Base-by-base conservation (phyloP, 2,329 filamentous ascomycete species). In the Calonectria ilicicola region DNA sequence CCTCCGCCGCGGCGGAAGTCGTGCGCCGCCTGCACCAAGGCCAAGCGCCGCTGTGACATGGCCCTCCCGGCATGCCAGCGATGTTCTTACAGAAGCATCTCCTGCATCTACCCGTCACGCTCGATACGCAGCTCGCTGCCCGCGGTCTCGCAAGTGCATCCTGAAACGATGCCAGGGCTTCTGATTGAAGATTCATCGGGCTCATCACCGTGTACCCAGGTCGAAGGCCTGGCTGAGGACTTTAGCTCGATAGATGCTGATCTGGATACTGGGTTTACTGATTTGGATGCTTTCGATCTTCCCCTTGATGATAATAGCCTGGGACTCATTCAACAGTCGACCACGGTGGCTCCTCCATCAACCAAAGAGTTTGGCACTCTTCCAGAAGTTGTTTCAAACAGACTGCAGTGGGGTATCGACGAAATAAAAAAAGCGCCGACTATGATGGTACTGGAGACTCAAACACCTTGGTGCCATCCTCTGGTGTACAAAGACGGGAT, bases 11-110 rank as follows among this genome's bases (percentile, higher is more conserved):
- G 86, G 69, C 87, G 89, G 58, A 91, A 90, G 81, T 89, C 90
- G 4, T 92, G 90, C 76, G 82, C 85, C 4, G 86, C 87, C 29
- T 92, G 90, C 81, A 89, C 87, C 60, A 87, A 86, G 76, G 86
- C 89, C 27, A 92, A 91, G 80, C 86, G 90, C 17, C 87, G 87
- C 60, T 92, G 90, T 79, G 88, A 90, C 74, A 85, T 88, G 44
- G 85, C 84, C 21, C 78, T 85, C 17, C 90, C 90, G 2, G 78
- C 84, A 15, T 92, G 90, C 75, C 80, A 86, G 19, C 85, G 90
- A 51, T 92, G 90, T 77, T 78, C 81, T 0, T 86, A 87, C 69
- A 85, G 89, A 32, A 81, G 82, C 2, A 79, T 91, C 1, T 63
- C 78, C 0, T 92, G 90, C 80, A 77, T 83, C 5, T 91, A 91